Percentiles rank a stretch among this genome's conserved stretches.
phyloP scores from a whole-genome alignment of 305 asterid genomes.

The Solanum chacoense region DNA sequence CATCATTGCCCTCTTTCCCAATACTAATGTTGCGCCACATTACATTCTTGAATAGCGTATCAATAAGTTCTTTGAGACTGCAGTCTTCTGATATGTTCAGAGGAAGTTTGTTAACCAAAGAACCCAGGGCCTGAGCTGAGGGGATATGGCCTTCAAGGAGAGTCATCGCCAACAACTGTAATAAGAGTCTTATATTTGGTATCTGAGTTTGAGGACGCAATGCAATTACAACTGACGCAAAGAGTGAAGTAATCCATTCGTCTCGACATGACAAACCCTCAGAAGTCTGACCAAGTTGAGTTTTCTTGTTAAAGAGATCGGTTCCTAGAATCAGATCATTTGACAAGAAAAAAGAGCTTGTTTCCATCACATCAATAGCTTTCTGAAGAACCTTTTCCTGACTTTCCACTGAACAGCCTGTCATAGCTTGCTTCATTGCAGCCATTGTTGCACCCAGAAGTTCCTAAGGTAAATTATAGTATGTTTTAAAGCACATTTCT shows the following conservation, averaged over 20 bases:
- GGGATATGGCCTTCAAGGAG: conserved; percentile 64
- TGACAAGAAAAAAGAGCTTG: conserved; percentile 24
- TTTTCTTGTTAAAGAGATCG: conserved; percentile 18
- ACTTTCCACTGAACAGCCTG: conserved; percentile 44
- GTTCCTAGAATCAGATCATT: conserved; percentile 25
- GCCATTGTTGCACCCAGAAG: conserved; percentile 52
- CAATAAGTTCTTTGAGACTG: conserved; percentile 51
- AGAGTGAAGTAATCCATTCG: conserved; percentile 58
- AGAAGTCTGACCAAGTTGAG: conserved; percentile 16
- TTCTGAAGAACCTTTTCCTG: conserved; percentile 57
- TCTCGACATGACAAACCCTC: conserved; percentile 28
- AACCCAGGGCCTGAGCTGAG: conserved; percentile 93
- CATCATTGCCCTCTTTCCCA: conserved; percentile 7
- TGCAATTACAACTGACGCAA: conserved; percentile 71
- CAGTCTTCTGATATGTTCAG: conserved; percentile 17
- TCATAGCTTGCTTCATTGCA: conserved; percentile 76
- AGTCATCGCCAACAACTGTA: conserved; percentile 41
- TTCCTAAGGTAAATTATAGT: conserved; percentile 31
- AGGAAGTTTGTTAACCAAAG: conserved; percentile 86
- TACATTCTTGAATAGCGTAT: conserved; percentile 32
- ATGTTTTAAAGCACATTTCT: neutral
- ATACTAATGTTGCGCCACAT: conserved; percentile 19
- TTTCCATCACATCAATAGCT: conserved; percentile 38
- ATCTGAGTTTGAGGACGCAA: conserved; percentile 61
- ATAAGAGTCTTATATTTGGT: conserved; percentile 43